phyloP scores from a whole-genome alignment of 2,329 filamentous ascomycete species.

The Fusarium sp. region DNA sequence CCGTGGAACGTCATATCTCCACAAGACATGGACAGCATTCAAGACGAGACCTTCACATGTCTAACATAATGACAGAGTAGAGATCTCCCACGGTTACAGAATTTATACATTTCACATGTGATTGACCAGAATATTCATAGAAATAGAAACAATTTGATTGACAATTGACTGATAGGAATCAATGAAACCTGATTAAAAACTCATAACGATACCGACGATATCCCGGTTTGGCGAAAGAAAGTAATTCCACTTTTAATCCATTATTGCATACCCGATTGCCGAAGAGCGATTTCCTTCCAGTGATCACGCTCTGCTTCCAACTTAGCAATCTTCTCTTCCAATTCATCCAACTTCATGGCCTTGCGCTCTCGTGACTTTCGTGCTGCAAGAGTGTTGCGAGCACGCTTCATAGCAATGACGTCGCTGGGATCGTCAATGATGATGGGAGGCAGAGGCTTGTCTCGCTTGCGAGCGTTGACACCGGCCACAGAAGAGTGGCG shows the following conservation, averaged over 20 bases:
- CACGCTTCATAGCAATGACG: slow-evolving; percentile 87
- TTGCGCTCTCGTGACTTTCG: slow-evolving; percentile 93
- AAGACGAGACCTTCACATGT: background rate
- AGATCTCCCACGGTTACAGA: background rate
- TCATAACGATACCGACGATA: slow-evolving; percentile 33
- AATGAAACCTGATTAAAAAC: slow-evolving; percentile 34
- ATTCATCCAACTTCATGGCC: slow-evolving; percentile 77
- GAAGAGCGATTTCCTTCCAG: slow-evolving; percentile 70
- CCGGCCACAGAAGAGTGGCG: slow-evolving; percentile 78
- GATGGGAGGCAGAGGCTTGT: slow-evolving; percentile 85
- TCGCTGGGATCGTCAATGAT: slow-evolving; percentile 79
- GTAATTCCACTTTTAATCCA: slow-evolving; percentile 49
- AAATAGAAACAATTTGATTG: slow-evolving; percentile 17
- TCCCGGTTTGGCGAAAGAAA: slow-evolving; percentile 44
- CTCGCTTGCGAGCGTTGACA: slow-evolving; percentile 78
- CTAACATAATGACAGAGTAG: background rate
- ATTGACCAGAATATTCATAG: background rate
- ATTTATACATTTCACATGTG: background rate
- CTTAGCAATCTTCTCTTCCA: slow-evolving; percentile 79
- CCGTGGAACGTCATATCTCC: background rate
- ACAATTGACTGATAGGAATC: slow-evolving; percentile 15
- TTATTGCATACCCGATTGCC: slow-evolving; percentile 53
- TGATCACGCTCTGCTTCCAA: slow-evolving; percentile 74
- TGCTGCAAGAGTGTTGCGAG: slow-evolving; percentile 91
- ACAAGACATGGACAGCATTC: background rate